Conservation (phyloP, 495 filamentous ascomycete genomes). For the Darksidea phi region DNA sequence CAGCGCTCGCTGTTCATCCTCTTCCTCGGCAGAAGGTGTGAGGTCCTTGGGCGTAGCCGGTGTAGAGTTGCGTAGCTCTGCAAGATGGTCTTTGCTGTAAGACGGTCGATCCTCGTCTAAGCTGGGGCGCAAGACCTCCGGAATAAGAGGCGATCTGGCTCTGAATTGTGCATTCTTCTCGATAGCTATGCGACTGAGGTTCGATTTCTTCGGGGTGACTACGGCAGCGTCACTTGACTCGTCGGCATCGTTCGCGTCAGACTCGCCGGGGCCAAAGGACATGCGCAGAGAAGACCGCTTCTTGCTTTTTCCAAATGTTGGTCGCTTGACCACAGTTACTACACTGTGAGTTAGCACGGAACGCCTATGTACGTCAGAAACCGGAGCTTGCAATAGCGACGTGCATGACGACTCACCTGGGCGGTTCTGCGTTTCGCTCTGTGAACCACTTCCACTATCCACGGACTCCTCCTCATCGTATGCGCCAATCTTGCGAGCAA, state of each 20-base stretch:
- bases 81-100: slow-evolving; percentile 84
- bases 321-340: slow-evolving; percentile 35
- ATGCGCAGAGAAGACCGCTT: slow-evolving; percentile 56
- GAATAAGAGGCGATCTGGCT: slow-evolving; percentile 46
- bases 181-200: slow-evolving; percentile 65
- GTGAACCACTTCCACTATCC: slow-evolving; percentile 8
- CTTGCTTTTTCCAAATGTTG: slow-evolving; percentile 28
- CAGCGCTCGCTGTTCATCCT: slow-evolving; percentile 55
- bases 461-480: slow-evolving; percentile 63
- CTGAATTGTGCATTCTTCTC: slow-evolving; percentile 69
- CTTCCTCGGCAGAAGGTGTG: slow-evolving; percentile 47
- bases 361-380: slow-evolving; percentile 32
- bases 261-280: slow-evolving; percentile 70
- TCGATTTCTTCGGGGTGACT: slow-evolving; percentile 67
- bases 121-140: slow-evolving; percentile 52
- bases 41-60: slow-evolving; percentile 66
- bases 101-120: slow-evolving; percentile 70
- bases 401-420: slow-evolving; percentile 19
- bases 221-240: slow-evolving; percentile 57
- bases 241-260: slow-evolving; percentile 51
- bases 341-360: slow-evolving; percentile 25
- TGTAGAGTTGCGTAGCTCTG: slow-evolving; percentile 78
- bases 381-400: slow-evolving; percentile 7
- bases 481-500: slow-evolving; percentile 70
- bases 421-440: slow-evolving; percentile 7